Conservation (phyloP, 148 eudicot species). For the Camellia japonica region DNA sequence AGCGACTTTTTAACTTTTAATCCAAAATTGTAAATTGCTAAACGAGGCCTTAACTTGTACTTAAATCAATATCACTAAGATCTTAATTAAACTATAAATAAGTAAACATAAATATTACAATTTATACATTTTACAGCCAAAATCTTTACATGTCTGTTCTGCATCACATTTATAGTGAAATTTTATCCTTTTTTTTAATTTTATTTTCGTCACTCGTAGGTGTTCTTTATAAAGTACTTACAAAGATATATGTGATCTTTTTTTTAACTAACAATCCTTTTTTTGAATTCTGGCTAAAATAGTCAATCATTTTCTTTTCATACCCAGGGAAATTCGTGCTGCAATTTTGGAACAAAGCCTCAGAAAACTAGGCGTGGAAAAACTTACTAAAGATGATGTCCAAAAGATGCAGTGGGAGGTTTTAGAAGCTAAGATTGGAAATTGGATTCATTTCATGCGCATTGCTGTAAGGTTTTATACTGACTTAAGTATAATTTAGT, state of each 20-base stretch:
- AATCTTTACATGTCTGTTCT: too few species aligned
- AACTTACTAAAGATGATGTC: conserved; percentile 83
- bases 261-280: not conserved
- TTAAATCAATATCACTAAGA: too few species aligned
- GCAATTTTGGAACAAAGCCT: conserved; percentile 68
- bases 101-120: too few species aligned
- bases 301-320: conserved; percentile 9
- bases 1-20: too few species aligned
- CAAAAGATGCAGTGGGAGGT: conserved; percentile 98
- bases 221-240: not conserved
- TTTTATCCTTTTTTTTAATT: not conserved
- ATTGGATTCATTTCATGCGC: conserved; percentile 92
- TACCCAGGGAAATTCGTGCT: conserved; percentile 71
- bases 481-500: not conserved
- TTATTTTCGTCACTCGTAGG: not conserved
- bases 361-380: conserved; percentile 84
- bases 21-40: too few species aligned
- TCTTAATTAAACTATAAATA: too few species aligned
- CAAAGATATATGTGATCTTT: not conserved
- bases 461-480: conserved; percentile 59
- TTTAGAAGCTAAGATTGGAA: conserved; percentile 89
- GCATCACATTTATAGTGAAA: not conserved
- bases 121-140: too few species aligned
- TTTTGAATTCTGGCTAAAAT: not conserved
- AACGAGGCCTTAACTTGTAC: too few species aligned